Evolutionary conservation across 2,329 filamentous ascomycete genomes (phyloP).

Genomic region (Cercospora sp.): DNA sequence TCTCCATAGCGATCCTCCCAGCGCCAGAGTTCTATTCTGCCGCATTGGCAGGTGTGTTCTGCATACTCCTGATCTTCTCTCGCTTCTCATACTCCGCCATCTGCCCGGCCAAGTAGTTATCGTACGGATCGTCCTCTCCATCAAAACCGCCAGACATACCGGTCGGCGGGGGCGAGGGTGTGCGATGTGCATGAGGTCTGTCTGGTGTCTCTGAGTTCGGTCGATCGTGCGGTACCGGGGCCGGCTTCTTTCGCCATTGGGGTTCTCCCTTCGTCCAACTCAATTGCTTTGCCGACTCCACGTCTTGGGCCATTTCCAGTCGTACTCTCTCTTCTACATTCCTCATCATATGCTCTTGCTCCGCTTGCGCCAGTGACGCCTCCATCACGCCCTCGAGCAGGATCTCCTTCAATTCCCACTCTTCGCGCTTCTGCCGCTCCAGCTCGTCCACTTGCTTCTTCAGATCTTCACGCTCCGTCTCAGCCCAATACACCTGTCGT

Average conservation of each 20-base stretch:
- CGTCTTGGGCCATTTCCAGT: conserved; percentile 42
- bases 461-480: conserved; percentile 64
- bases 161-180: conserved; percentile 34
- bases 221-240: conserved; percentile 15
- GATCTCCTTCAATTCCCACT: conserved; percentile 79
- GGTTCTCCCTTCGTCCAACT: conserved; percentile 32
- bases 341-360: conserved; percentile 39
- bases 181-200: conserved; percentile 6
- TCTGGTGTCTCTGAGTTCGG: conserved; percentile 12
- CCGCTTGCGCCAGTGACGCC: conserved; percentile 58
- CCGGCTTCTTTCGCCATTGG: conserved; percentile 24
- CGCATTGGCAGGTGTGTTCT: conserved; percentile 32
- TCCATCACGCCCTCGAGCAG: conserved; percentile 75
- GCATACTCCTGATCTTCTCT: conserved; percentile 28
- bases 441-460: conserved; percentile 64
- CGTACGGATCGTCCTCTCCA: conserved; percentile 38
- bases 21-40: conserved; percentile 10
- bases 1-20: not conserved
- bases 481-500: conserved; percentile 71
- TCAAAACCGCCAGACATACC: conserved; percentile 37
- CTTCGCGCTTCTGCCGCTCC: conserved; percentile 66
- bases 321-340: conserved; percentile 38
- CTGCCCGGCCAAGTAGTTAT: conserved; percentile 36
- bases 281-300: conserved; percentile 38
- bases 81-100: conserved; percentile 35